Evolutionary conservation across 2,329 filamentous ascomycete genomes (phyloP).

Genomic region (Claviceps sp.): DNA sequence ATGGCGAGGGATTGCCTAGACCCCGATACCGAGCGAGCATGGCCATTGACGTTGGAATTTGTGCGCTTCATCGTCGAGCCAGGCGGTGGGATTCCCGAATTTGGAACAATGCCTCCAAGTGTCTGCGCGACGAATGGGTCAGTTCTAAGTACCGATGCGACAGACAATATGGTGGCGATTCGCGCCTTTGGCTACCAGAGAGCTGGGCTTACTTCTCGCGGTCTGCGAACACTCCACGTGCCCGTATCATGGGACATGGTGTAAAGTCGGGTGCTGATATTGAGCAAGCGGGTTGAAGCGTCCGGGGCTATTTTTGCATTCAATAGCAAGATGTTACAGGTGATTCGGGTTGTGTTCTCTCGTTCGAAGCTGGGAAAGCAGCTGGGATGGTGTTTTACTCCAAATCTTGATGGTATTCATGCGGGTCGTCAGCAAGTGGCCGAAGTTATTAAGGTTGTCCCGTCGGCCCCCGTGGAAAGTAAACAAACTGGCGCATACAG

Average conservation of each 20-base stretch:
- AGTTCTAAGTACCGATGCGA: slow-evolving; percentile 8
- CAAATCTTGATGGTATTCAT: background rate
- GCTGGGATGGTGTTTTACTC: background rate
- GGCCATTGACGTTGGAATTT: slow-evolving; percentile 57
- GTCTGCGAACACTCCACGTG: slow-evolving; percentile 82
- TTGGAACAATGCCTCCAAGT: slow-evolving; percentile 69
- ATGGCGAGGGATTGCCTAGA: slow-evolving; percentile 77
- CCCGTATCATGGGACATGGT: slow-evolving; percentile 76
- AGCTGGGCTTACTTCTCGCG: slow-evolving; percentile 59
- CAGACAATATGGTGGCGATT: background rate
- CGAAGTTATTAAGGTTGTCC: slow-evolving; percentile 22
- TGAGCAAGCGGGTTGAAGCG: background rate
- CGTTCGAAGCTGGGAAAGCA: background rate
- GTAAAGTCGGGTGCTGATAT: slow-evolving; percentile 6
- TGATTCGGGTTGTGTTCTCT: slow-evolving; percentile 1
- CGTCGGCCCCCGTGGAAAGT: slow-evolving; percentile 28
- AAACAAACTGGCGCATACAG: slow-evolving; percentile 22
- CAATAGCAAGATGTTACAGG: background rate
- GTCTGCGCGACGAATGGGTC: slow-evolving; percentile 41
- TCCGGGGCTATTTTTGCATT: background rate
- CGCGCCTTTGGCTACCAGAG: slow-evolving; percentile 3
- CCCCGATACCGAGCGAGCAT: slow-evolving; percentile 71
- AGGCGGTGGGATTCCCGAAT: slow-evolving; percentile 78
- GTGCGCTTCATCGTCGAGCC: slow-evolving; percentile 89
- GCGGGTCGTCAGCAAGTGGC: background rate